Evolutionary conservation across 345 rosid genomes (phyloP).

Genomic region (Cardamine occulta): DNA sequence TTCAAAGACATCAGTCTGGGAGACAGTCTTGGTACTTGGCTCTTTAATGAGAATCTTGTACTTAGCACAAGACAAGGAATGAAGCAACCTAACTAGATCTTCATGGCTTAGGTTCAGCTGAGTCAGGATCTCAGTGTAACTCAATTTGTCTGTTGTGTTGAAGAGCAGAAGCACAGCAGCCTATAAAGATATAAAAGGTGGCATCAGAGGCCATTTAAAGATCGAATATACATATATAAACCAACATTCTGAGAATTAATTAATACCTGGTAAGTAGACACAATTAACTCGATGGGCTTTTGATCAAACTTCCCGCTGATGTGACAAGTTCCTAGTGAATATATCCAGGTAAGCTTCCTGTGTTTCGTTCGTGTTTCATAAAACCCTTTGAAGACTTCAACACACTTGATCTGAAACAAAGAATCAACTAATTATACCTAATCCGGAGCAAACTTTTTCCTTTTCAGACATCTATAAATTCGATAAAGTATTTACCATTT

Average conservation of each 20-base stretch:
- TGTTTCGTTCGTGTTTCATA: constrained; percentile 58
- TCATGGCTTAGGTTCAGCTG: constrained; percentile 84
- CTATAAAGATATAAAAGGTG: constrained; percentile 42
- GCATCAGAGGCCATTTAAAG: neutral
- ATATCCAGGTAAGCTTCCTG: constrained; percentile 73
- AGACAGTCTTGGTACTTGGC: constrained; percentile 62
- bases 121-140: constrained; percentile 78
- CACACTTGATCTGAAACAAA: constrained; percentile 66
- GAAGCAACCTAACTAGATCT: constrained; percentile 87
- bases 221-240: neutral
- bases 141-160: constrained; percentile 75
- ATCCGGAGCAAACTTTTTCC: constrained; percentile 2
- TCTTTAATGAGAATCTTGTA: constrained; percentile 78
- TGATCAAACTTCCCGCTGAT: constrained; percentile 62
- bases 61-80: constrained; percentile 84
- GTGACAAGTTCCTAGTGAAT: constrained; percentile 68
- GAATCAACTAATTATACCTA: neutral
- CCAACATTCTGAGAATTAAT: constrained; percentile 3
- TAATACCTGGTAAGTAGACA: constrained; percentile 76
- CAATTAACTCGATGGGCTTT: constrained; percentile 60
- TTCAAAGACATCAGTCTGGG: constrained; percentile 63
- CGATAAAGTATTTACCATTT: constrained; percentile 57
- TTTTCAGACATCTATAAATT: neutral
- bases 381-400: constrained; percentile 63
- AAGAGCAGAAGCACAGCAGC: constrained; percentile 87